These are phyloP conservation scores for Coffea eugenioides DNA, from an alignment of 257 asterid species.

Conservation along the genomic window DNA sequence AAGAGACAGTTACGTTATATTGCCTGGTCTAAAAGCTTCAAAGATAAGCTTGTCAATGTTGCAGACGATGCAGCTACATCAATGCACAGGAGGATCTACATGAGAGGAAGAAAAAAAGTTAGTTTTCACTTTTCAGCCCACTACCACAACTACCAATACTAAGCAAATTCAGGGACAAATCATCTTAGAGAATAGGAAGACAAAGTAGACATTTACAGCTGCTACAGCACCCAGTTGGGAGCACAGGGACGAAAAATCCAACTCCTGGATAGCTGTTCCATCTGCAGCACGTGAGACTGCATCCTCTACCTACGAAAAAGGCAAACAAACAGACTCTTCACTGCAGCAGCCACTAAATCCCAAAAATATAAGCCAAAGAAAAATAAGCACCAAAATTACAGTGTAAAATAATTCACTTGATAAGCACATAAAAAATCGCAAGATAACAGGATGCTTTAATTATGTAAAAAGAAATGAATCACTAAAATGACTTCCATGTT, in stretches of 20 bases:
- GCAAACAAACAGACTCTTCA: conserved; percentile 7
- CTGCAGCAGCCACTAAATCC: not conserved
- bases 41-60: conserved; percentile 62
- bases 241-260: conserved; percentile 73
- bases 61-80: conserved; percentile 93
- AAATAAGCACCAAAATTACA: not conserved
- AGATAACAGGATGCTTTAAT: not conserved
- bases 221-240: conserved; percentile 93
- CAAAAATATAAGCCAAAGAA: not conserved
- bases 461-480: not conserved
- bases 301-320: conserved; percentile 67
- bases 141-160: conserved; percentile 25
- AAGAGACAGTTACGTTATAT: conserved; percentile 23
- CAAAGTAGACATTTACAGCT: conserved; percentile 54
- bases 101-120: conserved; percentile 15
- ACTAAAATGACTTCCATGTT: not conserved
- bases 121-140: not conserved
- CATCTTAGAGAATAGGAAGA: conserved; percentile 22
- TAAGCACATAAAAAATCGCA: not conserved
- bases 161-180: conserved; percentile 26
- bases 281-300: conserved; percentile 90
- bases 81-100: conserved; percentile 85
- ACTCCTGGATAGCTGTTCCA: conserved; percentile 62
- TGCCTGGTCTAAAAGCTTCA: conserved; percentile 90
- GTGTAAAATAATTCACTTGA: conserved; percentile 1